phyloP scores from a whole-genome alignment of 2,329 filamentous ascomycete genomes.

The Lachnellula hyalina region DNA sequence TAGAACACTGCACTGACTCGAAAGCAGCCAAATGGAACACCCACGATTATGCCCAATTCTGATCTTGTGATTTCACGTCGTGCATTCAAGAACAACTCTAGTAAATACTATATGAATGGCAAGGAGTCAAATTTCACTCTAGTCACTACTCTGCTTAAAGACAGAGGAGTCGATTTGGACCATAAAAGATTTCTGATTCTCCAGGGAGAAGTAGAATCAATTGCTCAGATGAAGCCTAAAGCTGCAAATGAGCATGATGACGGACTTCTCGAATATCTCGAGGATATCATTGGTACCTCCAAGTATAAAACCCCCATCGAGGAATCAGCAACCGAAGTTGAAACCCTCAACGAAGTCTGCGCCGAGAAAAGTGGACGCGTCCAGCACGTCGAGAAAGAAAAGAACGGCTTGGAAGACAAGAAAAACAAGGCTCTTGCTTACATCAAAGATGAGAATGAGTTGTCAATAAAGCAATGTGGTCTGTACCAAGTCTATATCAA shows the following conservation, averaged over 20 bases:
- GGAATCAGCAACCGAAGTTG: constrained; percentile 83
- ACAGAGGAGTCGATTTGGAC: constrained; percentile 88
- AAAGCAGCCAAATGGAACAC: constrained; percentile 60
- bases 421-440: constrained; percentile 90
- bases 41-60: constrained; percentile 76
- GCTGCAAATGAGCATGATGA: constrained; percentile 93
- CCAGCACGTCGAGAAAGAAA: constrained; percentile 97
- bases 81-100: constrained; percentile 96
- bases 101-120: constrained; percentile 95
- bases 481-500: constrained; percentile 88
- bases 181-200: constrained; percentile 97
- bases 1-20: constrained; percentile 7
- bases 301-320: constrained; percentile 98
- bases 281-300: constrained; percentile 97
- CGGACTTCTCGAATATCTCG: constrained; percentile 89
- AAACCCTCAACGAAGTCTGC: constrained; percentile 89
- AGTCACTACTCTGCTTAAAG: constrained; percentile 81
- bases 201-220: constrained; percentile 96
- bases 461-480: constrained; percentile 81
- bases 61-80: constrained; percentile 82
- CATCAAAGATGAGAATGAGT: constrained; percentile 88
- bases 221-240: constrained; percentile 98
- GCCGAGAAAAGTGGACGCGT: constrained; percentile 92
- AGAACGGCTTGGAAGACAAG: constrained; percentile 86
- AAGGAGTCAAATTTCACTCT: constrained; percentile 87